Conservation (phyloP, 2,329 filamentous ascomycete species). For the Pestalotiopsis sp. region DNA sequence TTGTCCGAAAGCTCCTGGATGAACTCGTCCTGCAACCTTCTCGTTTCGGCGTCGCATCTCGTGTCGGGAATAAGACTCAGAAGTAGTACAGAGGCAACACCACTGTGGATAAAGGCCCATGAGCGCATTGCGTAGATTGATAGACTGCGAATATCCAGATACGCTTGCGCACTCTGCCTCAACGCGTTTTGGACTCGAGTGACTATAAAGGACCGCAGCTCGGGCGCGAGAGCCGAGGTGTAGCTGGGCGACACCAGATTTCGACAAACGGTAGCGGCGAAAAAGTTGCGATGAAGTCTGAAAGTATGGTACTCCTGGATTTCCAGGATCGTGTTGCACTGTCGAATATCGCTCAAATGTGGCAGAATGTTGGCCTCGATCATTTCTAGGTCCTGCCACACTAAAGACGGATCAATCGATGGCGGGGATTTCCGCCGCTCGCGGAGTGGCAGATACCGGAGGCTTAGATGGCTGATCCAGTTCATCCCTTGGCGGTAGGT, state of each 20-base stretch:
- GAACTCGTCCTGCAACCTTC: background rate
- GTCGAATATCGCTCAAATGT: background rate
- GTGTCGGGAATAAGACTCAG: background rate
- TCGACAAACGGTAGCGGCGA: background rate
- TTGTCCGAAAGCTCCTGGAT: background rate
- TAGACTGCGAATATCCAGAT: background rate
- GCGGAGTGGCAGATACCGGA: background rate
- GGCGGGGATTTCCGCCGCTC: background rate
- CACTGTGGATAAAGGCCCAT: background rate
- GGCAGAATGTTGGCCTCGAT: background rate
- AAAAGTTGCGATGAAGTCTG: background rate
- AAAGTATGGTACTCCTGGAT: slow-evolving; percentile 1
- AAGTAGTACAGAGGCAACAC: background rate
- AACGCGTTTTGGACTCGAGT: background rate
- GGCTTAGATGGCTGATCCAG: slow-evolving; percentile 1
- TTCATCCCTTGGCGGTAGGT: background rate
- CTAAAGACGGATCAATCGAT: background rate
- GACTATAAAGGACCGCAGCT: background rate
- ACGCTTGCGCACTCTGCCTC: background rate
- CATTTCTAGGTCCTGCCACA: background rate
- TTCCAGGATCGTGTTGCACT: background rate
- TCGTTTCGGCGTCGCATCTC: background rate
- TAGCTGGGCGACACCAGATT: background rate
- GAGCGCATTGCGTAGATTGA: background rate
- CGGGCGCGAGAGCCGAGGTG: background rate